Evolutionary conservation across 768 basidiomycete genomes (phyloP), one percentile per base, ranked within the genome.

Genomic region (Boletus coccyginus): DNA sequence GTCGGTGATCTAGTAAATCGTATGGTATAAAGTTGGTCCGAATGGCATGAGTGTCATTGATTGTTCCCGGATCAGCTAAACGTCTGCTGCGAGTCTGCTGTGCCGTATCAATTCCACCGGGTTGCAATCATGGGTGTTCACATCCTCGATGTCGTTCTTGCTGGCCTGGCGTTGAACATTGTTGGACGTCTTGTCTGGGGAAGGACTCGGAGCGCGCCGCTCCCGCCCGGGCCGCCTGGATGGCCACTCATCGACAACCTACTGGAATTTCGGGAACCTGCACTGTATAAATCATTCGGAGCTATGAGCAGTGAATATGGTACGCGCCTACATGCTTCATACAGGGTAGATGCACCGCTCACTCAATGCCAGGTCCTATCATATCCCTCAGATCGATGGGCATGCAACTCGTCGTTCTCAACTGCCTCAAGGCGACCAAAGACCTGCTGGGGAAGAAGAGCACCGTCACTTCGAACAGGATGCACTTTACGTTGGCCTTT

Each of bases 271-370:
- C 84, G 83, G 31, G 70, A 70, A 16, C 73, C 75, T 42, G 70
- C 74, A 50, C 78, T 80, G 58, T 84, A 82, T 78, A 53, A 79
- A 13, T 80, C 78, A 0, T 82, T 81, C 58, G 74, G 78, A 11
- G 70, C 74, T 45, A 40, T 60, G 52, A 40, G 35, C 44, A 73
- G 81, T 57, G 67, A 68, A 64, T 84, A 76, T 61, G 84, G 84
- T 78, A 62, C 52, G 73, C 65, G 19, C 32, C 3, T 39, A 35
- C 24, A 17, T 35, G 17, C 39, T 39, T 39, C 39, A 10, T n/a
- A 16, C 12, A 35, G 5, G 13, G 14, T n/a, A 14, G 3, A 16
- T n/a, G 39, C 39, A n/a, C 13, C 17, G 17, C 17, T 39, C 5
- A 39, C 9, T n/a, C 17, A 9, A 39, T 17, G 7, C 39, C 17